A percentile compares a stretch with the other conserved stretches of the same genome.
These are phyloP conservation scores for Sedum album DNA, from an alignment of 164 flowering plant genomes.

Conservation along the genomic window DNA sequence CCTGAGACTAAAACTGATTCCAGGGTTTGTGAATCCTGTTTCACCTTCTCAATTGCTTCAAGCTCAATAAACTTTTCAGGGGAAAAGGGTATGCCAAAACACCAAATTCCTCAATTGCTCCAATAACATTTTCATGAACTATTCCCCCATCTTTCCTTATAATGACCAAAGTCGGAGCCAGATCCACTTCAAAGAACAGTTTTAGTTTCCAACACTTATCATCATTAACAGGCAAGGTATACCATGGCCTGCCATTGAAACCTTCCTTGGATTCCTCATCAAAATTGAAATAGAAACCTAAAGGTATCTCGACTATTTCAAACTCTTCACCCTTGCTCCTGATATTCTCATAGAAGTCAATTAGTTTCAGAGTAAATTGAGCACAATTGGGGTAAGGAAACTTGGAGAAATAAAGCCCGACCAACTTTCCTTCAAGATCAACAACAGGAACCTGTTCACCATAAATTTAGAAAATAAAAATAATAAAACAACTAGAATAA, in stretches of 20 bases:
- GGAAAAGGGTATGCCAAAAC: constrained; percentile 39
- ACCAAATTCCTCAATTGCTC: constrained; percentile 42
- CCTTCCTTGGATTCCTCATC: constrained; percentile 26
- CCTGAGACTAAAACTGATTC: constrained; percentile 46
- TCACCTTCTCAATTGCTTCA: constrained; percentile 33
- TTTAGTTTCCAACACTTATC: constrained; percentile 25
- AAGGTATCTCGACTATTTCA: constrained; percentile 39
- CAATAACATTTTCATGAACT: constrained; percentile 36
- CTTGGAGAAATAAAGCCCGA: constrained; percentile 34
- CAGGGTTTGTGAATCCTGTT: constrained; percentile 35
- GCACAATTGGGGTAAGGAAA: constrained; percentile 8
- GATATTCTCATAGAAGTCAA: constrained; percentile 28
- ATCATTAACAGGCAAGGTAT: constrained; percentile 36
- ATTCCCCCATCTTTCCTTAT: constrained; percentile 55
- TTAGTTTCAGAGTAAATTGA: constrained; percentile 25
- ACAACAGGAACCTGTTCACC: constrained; percentile 29
- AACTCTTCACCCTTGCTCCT: constrained; percentile 33
- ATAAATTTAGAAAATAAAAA: not conserved
- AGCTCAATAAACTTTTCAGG: constrained; percentile 43
- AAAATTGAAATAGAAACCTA: constrained; percentile 29
- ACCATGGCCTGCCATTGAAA: constrained; percentile 34
- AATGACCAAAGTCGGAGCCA: constrained; percentile 38
- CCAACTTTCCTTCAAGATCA: constrained; percentile 46
- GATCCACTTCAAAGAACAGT: constrained; percentile 33
- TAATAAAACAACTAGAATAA: not conserved